These are phyloP conservation scores for Mesembryanthemum crystallinum DNA, from an alignment of 148 eudicot species.

Conservation along the genomic window DNA sequence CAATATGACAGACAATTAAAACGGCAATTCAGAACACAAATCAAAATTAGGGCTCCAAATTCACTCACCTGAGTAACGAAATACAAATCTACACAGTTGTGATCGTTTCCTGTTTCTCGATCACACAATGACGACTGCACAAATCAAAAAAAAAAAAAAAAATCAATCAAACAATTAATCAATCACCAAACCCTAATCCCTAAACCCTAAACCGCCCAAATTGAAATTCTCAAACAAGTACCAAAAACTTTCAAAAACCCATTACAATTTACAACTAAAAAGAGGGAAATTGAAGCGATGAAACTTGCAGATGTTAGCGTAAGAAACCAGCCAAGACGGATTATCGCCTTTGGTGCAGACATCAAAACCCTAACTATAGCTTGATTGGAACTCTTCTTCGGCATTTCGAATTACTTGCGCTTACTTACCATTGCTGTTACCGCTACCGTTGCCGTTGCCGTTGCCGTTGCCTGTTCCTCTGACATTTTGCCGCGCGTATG, in stretches of 20 bases:
- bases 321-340: conserved; percentile 95
- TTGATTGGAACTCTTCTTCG: conserved; percentile 85
- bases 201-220: neutral
- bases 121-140: conserved; percentile 87
- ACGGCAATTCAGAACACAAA: conserved; percentile 1
- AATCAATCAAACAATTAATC: too few relatives aligned
- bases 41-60: conserved; percentile 10
- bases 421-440: too few relatives aligned
- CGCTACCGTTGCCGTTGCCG: too few relatives aligned
- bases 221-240: neutral
- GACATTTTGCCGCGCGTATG: too few relatives aligned
- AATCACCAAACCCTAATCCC: conserved; percentile 14
- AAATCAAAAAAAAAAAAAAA: conserved; percentile 8
- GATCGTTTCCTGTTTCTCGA: conserved; percentile 67
- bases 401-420: conserved; percentile 44
- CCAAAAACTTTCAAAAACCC: neutral
- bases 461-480: conserved; percentile 56
- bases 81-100: conserved; percentile 91
- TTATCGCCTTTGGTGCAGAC: conserved; percentile 78
- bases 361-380: conserved; percentile 76
- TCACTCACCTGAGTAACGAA: conserved; percentile 87
- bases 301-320: conserved; percentile 66
- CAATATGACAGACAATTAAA: neutral
- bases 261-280: too few relatives aligned
- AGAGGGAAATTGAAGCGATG: too few relatives aligned